Evolutionary conservation across 2,329 filamentous ascomycete genomes (phyloP), one percentile per base, ranked within the genome.

Genomic region (Epichloe uncinata): DNA sequence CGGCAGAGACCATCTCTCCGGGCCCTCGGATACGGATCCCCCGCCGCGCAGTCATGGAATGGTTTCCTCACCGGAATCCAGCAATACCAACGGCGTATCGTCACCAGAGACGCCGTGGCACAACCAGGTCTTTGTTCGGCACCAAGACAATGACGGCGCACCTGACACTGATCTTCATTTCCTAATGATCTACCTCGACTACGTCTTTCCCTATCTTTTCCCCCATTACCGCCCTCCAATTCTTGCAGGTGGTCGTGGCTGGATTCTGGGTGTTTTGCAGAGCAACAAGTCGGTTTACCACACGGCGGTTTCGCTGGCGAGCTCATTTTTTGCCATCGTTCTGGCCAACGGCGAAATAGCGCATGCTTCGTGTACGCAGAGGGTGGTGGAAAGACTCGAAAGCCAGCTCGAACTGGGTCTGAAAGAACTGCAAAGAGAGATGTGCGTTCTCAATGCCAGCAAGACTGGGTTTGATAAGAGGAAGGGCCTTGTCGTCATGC

Each of bases 121-220:
- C 49, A 58, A 52, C 49, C 60, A 66, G 50, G 53, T 60, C 42
- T 51, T 59, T 42, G 52, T 52, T 22, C 54, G 57, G 5, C 45
- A 52, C 35, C 52, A 59, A 5, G 60, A 64, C 30, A 33, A 44
- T 2, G 52, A 54, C 40, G 53, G 48, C 20, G 52, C 13, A 8
- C 55, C 56, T 7, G 62, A 61, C 33, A 58, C 60, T n/a, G 63
- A 66, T 48, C 57, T 69, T 0, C 65, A 69, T 57, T 69, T 74
- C 42, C 63, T 76, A 50, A 78, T 79, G 72, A 70, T 78, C 50
- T 83, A 81, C 58, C 67, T 82, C 43, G 79, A 84, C 60, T 73
- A 78, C 54, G 69, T 82, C 18, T 74, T 82, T 53, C 79, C 80
- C 2, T 77, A 81, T 55, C 63, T 82, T 1, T 82, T 79, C 57